phyloP scores from a whole-genome alignment of 2,329 filamentous ascomycete species.

The Penicillium nordicum region DNA sequence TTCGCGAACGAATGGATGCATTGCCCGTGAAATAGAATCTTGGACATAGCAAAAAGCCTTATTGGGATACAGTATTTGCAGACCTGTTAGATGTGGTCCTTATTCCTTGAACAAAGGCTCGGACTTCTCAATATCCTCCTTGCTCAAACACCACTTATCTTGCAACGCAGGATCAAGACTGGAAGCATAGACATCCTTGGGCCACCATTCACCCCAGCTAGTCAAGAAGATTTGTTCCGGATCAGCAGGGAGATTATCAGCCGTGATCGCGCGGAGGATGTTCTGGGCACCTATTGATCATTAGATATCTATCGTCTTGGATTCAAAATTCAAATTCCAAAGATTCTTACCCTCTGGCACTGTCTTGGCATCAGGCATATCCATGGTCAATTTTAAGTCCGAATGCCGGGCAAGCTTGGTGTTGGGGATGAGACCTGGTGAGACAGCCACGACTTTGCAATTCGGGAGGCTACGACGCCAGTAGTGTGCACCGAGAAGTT shows the following conservation, averaged over 20 bases:
- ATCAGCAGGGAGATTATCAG: constrained; percentile 19
- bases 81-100: neutral
- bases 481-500: constrained; percentile 23
- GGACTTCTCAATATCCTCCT: constrained; percentile 22
- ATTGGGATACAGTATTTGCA: too few relatives aligned
- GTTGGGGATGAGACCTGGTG: constrained; percentile 21
- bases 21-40: neutral
- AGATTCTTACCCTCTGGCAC: constrained; percentile 20
- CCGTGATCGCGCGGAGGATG: constrained; percentile 21
- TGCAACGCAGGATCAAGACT: constrained; percentile 22
- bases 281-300: constrained; percentile 20
- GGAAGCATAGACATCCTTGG: constrained; percentile 23
- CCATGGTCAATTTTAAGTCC: constrained; percentile 16
- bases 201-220: constrained; percentile 31
- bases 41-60: neutral
- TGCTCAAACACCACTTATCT: constrained; percentile 25
- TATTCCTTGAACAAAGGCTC: constrained; percentile 10
- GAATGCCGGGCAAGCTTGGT: constrained; percentile 20
- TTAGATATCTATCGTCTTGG: neutral
- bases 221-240: constrained; percentile 27
- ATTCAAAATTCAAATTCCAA: neutral
- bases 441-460: constrained; percentile 24
- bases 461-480: constrained; percentile 24
- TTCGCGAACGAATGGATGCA: neutral
- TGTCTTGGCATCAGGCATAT: constrained; percentile 26